A percentile compares a stretch with the other conserved stretches of the same genome.
phyloP scores from a whole-genome alignment of 1,284 basidiomycete genomes.

The Ustilago vetiveriae region DNA sequence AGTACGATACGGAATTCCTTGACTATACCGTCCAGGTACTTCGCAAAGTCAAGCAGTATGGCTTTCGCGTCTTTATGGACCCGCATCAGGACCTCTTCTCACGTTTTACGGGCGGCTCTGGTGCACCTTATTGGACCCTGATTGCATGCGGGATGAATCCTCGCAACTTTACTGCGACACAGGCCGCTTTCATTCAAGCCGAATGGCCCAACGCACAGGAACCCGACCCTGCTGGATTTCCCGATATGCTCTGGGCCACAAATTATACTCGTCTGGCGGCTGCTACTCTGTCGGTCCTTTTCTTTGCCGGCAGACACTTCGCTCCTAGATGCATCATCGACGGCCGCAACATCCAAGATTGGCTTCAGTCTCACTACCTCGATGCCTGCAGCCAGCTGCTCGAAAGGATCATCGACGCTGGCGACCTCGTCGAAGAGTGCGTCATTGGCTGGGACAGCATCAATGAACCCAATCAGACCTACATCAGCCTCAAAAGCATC shows the following conservation, averaged over 20 bases:
- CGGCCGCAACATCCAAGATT: constrained; percentile 92
- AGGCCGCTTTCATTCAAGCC: constrained; percentile 84
- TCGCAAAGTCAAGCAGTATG: constrained; percentile 88
- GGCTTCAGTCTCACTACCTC: constrained; percentile 85
- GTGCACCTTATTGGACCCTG: constrained; percentile 94
- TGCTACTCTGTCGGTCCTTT: constrained; percentile 91
- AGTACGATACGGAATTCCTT: constrained; percentile 90
- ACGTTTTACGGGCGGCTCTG: constrained; percentile 93
- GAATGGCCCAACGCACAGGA: constrained; percentile 79
- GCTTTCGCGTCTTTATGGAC: constrained; percentile 93
- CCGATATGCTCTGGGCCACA: constrained; percentile 95
- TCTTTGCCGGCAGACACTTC: constrained; percentile 89
- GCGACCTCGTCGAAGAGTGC: constrained; percentile 82
- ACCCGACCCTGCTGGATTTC: constrained; percentile 78
- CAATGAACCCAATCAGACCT: constrained; percentile 92
- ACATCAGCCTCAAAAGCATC: constrained; percentile 78
- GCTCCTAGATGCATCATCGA: constrained; percentile 92
- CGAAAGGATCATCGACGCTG: constrained; percentile 77
- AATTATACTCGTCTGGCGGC: constrained; percentile 89
- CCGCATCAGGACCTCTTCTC: constrained; percentile 98
- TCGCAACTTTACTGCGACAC: constrained; percentile 81
- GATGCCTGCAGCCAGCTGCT: constrained; percentile 80
- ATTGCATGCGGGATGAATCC: constrained; percentile 91
- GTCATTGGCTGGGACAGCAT: constrained; percentile 96
- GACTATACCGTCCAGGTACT: constrained; percentile 89